A percentile compares a stretch with the other conserved stretches of the same genome.
Evolutionary conservation across 148 eudicot genomes (phyloP).

Genomic region (Fallopia convolvulus): DNA sequence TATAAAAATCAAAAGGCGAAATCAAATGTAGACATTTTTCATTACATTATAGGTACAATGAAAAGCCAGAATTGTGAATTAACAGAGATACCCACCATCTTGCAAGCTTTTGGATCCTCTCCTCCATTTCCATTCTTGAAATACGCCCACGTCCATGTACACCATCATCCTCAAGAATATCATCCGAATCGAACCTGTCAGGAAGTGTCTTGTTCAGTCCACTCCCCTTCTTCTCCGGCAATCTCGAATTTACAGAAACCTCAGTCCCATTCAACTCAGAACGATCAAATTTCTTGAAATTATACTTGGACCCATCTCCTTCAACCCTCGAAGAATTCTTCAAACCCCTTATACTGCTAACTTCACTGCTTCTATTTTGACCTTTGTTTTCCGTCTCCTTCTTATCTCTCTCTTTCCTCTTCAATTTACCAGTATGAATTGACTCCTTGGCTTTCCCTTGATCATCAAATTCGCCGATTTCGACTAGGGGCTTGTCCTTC

Average conservation of each 20-base stretch:
- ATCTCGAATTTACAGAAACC: conserved; percentile 10
- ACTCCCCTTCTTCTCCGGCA: background rate
- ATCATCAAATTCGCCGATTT: conserved; percentile 36
- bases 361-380: background rate
- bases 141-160: conserved; percentile 40
- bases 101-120: conserved; percentile 84
- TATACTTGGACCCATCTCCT: conserved; percentile 6
- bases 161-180: conserved; percentile 34
- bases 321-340: background rate
- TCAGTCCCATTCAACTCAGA: conserved; percentile 8
- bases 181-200: conserved; percentile 40
- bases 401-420: conserved; percentile 34
- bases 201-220: conserved; percentile 12
- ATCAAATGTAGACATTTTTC: background rate
- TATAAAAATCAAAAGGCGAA: background rate
- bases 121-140: conserved; percentile 75
- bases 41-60: background rate
- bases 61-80: background rate
- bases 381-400: conserved; percentile 7
- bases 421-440: conserved; percentile 25
- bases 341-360: no score
- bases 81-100: conserved; percentile 40
- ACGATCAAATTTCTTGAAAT: conserved; percentile 8
- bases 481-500: background rate
- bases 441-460: conserved; percentile 73